Conservation (phyloP, 371 early-diverging fungal genomes). For the Apophysomyces sp. region DNA sequence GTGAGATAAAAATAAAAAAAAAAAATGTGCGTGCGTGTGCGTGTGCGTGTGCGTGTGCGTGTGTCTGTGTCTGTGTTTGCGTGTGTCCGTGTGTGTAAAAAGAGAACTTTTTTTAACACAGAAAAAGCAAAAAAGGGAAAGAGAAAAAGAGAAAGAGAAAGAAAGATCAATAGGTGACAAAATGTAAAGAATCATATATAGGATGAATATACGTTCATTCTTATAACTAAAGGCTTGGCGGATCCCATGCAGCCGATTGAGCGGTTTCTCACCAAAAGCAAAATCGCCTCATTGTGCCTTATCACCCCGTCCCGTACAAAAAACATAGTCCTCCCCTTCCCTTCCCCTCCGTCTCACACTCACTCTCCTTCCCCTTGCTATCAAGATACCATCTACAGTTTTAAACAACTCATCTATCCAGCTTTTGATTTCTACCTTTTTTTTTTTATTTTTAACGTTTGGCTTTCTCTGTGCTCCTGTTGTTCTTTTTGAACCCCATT, state of each 20-base stretch:
- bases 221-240: background rate
- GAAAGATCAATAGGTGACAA: background rate
- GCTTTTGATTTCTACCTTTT: background rate
- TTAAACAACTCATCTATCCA: too few species aligned
- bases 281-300: conserved; percentile 23
- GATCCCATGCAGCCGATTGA: conserved; percentile 22
- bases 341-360: background rate
- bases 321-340: background rate
- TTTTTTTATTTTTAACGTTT: background rate
- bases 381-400: too few species aligned
- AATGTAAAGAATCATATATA: background rate
- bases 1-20: background rate
- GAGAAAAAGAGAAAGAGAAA: background rate
- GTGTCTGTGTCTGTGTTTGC: too few species aligned
- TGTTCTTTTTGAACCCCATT: too few species aligned
- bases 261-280: conserved; percentile 34
- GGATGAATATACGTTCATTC: background rate
- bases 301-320: background rate
- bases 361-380: background rate
- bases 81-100: too few species aligned
- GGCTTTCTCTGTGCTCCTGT: background rate
- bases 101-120: conserved; percentile 1
- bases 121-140: conserved; percentile 7
- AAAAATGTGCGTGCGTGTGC: too few species aligned
- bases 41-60: too few species aligned